Evolutionary conservation across 129 eudicot species (phyloP).

Genomic region (Artemisia annua): DNA sequence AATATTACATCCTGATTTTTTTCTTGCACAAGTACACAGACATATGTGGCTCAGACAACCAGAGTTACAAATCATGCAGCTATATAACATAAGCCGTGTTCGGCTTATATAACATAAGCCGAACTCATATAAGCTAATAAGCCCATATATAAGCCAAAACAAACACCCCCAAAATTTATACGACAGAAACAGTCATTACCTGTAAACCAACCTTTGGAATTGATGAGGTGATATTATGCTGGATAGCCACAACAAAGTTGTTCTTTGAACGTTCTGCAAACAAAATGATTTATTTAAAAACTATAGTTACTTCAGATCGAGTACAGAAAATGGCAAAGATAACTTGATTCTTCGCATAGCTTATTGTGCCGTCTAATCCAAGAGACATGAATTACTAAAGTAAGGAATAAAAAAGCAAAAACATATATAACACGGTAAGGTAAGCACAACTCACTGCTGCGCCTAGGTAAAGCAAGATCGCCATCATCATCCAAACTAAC

Average conservation of each 20-base stretch:
- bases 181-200: slow-evolving; percentile 43
- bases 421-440: not conserved
- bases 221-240: slow-evolving; percentile 80
- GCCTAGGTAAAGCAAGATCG: slow-evolving; percentile 72
- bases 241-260: slow-evolving; percentile 55
- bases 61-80: not conserved
- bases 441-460: slow-evolving; percentile 50
- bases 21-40: slow-evolving; percentile 1
- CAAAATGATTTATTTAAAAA: slow-evolving; percentile 1
- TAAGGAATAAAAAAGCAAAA: not conserved
- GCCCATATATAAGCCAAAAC: too few species aligned
- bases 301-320: too few species aligned
- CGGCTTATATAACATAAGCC: too few species aligned
- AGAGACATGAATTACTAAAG: too few species aligned
- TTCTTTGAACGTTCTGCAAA: slow-evolving; percentile 44
- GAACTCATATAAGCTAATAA: too few species aligned
- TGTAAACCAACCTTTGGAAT: slow-evolving; percentile 92
- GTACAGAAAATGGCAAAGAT: too few species aligned
- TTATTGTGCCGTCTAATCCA: too few species aligned
- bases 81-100: too few species aligned
- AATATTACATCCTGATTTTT: not conserved
- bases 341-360: too few species aligned
- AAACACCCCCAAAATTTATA: too few species aligned
- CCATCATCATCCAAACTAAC: slow-evolving; percentile 78
- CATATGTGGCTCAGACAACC: not conserved